These are phyloP conservation scores for Baeospora myosura DNA, from an alignment of 1,284 basidiomycete genomes.

Conservation along the genomic window DNA sequence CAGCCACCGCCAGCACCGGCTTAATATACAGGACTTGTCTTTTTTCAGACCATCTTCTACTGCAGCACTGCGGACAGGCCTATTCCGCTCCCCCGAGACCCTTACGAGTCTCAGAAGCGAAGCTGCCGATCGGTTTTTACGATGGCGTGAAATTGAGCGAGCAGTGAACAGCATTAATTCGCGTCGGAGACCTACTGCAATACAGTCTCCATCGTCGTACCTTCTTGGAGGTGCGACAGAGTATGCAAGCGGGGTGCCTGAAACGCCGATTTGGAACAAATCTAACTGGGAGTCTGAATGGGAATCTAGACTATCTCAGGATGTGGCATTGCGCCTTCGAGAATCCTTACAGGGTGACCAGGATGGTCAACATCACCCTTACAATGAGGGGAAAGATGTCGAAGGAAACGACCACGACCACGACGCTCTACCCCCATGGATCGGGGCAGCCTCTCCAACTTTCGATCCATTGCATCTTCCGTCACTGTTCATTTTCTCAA, in stretches of 20 bases:
- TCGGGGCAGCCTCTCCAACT: conserved; percentile 11
- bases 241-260: conserved; percentile 8
- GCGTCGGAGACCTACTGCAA: conserved; percentile 13
- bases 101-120: conserved; percentile 50
- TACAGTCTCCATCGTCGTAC: not conserved
- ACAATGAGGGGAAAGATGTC: no score
- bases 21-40: conserved; percentile 32
- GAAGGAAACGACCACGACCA: conserved; percentile 11
- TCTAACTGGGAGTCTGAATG: conserved; percentile 57
- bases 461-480: conserved; percentile 45
- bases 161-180: conserved; percentile 31
- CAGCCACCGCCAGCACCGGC: conserved; percentile 22
- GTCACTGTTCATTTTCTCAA: conserved; percentile 36
- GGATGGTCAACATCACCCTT: conserved; percentile 11
- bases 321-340: conserved; percentile 42
- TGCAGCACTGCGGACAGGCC: conserved; percentile 43
- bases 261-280: conserved; percentile 39
- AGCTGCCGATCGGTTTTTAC: conserved; percentile 59
- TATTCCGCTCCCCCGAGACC: conserved; percentile 56
- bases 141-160: conserved; percentile 61
- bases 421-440: conserved; percentile 14
- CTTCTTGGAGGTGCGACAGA: not conserved
- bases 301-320: conserved; percentile 47
- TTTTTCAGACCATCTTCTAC: conserved; percentile 45
- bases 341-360: conserved; percentile 13